Evolutionary conservation across 257 asterid species (phyloP).

Genomic region (Solanum piurae): DNA sequence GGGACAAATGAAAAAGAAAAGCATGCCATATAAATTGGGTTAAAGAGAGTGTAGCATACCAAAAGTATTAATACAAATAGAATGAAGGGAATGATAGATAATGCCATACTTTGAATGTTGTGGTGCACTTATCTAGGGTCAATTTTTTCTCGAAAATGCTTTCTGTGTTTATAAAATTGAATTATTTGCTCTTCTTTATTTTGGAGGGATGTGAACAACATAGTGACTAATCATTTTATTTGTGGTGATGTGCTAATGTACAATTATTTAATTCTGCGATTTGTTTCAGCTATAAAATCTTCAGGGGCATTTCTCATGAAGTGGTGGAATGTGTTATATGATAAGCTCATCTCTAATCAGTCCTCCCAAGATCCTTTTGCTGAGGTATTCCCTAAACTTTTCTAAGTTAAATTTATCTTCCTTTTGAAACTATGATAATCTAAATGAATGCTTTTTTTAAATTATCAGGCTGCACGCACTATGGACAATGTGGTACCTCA

Average conservation of each 20-base stretch:
- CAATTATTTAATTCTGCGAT: not conserved
- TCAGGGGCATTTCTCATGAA: conserved; percentile 28
- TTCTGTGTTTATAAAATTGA: not conserved
- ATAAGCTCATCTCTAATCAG: not conserved
- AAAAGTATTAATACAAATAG: not conserved
- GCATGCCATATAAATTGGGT: not conserved
- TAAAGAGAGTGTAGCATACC: not conserved
- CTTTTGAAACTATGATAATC: not conserved
- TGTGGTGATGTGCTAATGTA: not conserved
- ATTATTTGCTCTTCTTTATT: not conserved
- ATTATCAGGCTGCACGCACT: not conserved
- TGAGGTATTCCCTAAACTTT: not conserved
- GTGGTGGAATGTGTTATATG: conserved; percentile 50
- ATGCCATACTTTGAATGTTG: not conserved
- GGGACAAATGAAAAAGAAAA: not conserved
- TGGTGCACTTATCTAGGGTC: not conserved
- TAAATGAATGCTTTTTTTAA: not conserved
- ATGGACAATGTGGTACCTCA: not conserved
- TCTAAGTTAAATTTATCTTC: not conserved
- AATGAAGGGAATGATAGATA: not conserved
- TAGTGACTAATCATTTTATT: not conserved
- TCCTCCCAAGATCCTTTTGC: not conserved
- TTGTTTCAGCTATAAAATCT: not conserved
- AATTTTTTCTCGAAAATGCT: not conserved
- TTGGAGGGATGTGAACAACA: not conserved